These are phyloP conservation scores for Hermanozyma aechmeae DNA, from an alignment of 805 yeast species.

Conservation along the genomic window DNA sequence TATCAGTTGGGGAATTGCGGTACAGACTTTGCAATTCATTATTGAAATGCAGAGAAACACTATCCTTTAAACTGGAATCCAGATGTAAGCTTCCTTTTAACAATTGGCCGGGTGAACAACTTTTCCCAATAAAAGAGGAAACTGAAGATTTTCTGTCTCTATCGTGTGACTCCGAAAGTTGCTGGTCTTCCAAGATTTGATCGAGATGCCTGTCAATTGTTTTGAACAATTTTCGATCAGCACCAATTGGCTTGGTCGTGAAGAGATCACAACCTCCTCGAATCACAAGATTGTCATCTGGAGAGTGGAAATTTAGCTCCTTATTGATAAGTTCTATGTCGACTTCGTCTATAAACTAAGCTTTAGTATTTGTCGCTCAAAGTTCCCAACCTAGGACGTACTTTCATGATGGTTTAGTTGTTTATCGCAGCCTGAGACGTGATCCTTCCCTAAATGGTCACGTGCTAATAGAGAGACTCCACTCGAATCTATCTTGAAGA, in stretches of 20 bases:
- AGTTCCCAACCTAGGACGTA: background rate
- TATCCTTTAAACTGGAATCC: too few relatives aligned
- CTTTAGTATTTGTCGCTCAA: background rate
- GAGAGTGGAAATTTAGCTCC: conserved; percentile 43
- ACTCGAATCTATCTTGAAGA: background rate
- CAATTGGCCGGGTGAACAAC: conserved; percentile 4
- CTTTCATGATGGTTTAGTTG: conserved; percentile 1
- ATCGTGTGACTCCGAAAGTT: conserved; percentile 28
- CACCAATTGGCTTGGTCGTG: conserved; percentile 87
- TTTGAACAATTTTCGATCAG: conserved; percentile 83
- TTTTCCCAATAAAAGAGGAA: conserved; percentile 26
- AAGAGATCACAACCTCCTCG: conserved; percentile 89
- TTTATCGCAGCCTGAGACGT: background rate
- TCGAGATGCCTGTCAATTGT: conserved; percentile 77
- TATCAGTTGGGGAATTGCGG: too few relatives aligned
- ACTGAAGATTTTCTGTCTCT: conserved; percentile 29
- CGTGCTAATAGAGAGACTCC: background rate
- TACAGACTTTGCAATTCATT: too few relatives aligned
- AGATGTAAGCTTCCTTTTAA: too few relatives aligned
- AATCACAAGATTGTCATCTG: conserved; percentile 38
- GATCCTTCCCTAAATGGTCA: background rate
- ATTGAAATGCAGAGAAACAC: too few relatives aligned
- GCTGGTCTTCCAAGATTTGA: conserved; percentile 36
- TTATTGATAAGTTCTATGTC: conserved; percentile 90
- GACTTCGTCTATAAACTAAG: conserved; percentile 80